phyloP scores from a whole-genome alignment of 345 rosid genomes.

The Eucalyptus grandis region DNA sequence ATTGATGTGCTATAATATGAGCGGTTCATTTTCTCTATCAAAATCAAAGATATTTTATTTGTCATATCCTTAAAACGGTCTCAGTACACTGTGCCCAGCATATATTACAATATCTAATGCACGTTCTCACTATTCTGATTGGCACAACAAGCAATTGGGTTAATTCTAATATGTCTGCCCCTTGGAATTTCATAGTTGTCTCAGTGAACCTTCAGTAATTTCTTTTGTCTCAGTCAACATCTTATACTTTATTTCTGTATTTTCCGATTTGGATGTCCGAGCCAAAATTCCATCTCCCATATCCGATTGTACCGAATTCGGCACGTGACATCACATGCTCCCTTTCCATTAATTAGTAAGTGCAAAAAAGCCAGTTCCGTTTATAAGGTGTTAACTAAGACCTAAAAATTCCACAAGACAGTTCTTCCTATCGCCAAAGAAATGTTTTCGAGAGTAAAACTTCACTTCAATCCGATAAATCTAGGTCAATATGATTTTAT shows the following conservation, averaged over 20 bases:
- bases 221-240: background rate
- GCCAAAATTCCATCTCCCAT: background rate
- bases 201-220: background rate
- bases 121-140: no score
- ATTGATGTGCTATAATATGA: no score
- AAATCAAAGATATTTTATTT: no score
- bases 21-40: no score
- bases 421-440: background rate
- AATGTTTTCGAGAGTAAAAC: background rate
- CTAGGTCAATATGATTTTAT: background rate
- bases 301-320: background rate
- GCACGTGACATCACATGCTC: background rate
- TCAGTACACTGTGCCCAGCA: no score
- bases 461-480: background rate
- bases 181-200: background rate
- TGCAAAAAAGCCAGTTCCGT: background rate
- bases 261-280: background rate
- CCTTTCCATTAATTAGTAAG: background rate
- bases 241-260: background rate
- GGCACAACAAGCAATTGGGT: no score
- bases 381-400: background rate
- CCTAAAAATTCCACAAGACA: background rate
- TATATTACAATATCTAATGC: no score
- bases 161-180: background rate
- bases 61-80: no score